These are phyloP conservation scores for Penicillium mononematosum DNA, from an alignment of 495 filamentous ascomycete genomes.

Conservation along the genomic window DNA sequence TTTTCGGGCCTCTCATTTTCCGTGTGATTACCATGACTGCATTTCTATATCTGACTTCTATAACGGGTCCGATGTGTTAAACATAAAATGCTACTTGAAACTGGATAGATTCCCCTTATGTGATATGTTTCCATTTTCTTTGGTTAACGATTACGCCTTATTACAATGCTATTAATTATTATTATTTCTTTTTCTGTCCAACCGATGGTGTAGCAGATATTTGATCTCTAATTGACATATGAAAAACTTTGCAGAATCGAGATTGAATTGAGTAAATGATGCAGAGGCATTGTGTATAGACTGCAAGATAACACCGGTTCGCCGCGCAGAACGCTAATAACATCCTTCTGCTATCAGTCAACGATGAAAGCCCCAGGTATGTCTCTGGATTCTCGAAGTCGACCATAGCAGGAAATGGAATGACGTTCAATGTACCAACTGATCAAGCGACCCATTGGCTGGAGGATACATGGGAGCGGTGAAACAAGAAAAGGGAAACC, in stretches of 20 bases:
- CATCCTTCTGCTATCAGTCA: neutral
- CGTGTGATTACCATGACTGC: neutral
- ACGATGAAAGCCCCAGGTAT: too few relatives aligned
- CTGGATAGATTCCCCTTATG: constrained; percentile 13
- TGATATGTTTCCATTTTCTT: constrained; percentile 1
- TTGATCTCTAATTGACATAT: neutral
- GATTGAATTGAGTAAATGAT: neutral
- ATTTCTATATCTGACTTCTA: neutral
- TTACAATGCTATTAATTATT: constrained; percentile 6
- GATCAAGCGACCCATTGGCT: too few relatives aligned
- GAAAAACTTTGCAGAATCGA: neutral
- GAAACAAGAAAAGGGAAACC: neutral
- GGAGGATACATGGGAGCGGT: too few relatives aligned
- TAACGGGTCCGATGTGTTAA: neutral
- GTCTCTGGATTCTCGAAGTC: too few relatives aligned
- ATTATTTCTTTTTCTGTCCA: neutral
- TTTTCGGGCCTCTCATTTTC: neutral
- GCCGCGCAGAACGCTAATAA: constrained; percentile 1
- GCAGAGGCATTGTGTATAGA: constrained; percentile 1
- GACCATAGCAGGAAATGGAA: too few relatives aligned
- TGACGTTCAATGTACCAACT: too few relatives aligned
- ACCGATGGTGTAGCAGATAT: neutral
- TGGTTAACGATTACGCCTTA: constrained; percentile 5
- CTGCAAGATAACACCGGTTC: constrained; percentile 1
- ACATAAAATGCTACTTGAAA: neutral